These are phyloP conservation scores for Triglochin maritima DNA, from an alignment of 106 monocot genomes.

Conservation along the genomic window DNA sequence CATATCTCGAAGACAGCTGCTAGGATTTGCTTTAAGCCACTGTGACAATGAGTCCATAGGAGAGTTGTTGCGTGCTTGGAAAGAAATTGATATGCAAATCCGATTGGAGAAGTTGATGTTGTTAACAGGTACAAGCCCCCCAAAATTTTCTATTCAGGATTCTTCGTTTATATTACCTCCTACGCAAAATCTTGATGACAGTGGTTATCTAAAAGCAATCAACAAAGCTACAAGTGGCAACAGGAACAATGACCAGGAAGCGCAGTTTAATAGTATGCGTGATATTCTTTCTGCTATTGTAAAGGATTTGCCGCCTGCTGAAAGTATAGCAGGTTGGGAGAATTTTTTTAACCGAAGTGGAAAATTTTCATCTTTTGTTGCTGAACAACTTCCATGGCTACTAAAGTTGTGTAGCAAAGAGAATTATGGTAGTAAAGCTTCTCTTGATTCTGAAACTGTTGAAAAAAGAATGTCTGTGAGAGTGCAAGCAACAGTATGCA, in stretches of 20 bases:
- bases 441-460: conserved; percentile 15
- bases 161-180: conserved; percentile 33
- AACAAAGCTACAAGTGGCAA: not conserved
- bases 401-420: conserved; percentile 43
- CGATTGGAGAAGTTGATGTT: conserved; percentile 50
- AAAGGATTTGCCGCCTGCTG: conserved; percentile 23
- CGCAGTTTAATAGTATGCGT: conserved; percentile 21
- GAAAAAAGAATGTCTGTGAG: conserved; percentile 32
- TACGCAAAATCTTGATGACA: conserved; percentile 23
- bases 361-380: conserved; percentile 46
- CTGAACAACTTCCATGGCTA: conserved; percentile 76
- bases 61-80: conserved; percentile 84
- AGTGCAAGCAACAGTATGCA: conserved; percentile 45
- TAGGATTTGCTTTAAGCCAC: conserved; percentile 84
- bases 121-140: conserved; percentile 35
- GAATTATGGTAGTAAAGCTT: conserved; percentile 35
- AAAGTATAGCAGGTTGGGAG: conserved; percentile 31
- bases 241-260: conserved; percentile 16
- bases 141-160: conserved; percentile 33
- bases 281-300: conserved; percentile 36
- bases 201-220: conserved; percentile 17
- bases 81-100: conserved; percentile 54
- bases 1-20: conserved; percentile 52
- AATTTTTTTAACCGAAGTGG: conserved; percentile 45
- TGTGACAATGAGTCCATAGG: conserved; percentile 92